Base-by-base conservation (phyloP, 2,329 filamentous ascomycete species). In the Cyphellophora europaea region DNA sequence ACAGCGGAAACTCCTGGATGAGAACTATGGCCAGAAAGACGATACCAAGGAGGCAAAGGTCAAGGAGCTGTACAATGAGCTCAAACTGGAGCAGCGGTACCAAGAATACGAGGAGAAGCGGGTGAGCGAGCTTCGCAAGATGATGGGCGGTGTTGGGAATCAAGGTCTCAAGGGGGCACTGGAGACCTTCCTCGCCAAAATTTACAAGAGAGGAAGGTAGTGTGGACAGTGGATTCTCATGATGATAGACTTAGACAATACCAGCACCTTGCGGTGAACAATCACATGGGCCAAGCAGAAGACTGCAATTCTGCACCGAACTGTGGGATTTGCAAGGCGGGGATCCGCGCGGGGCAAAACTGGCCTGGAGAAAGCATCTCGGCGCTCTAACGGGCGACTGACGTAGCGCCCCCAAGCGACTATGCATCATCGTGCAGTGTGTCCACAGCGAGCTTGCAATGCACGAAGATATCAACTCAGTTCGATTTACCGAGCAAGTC, bases 141-240 rank as follows among this genome's bases (percentile, higher is more conserved):
- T 80, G 69, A 95, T 98, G 53, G 72, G 69, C 14, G 65, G 77
- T 41, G 68, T 96, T 34, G 87, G 98, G 54, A 88, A 95, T 72
- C 74, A 82, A 46, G 91, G 91, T 11, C 65, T 98, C 54, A 95
- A 93, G 74, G 74, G 71, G 40, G 75, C 96, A 27, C 94, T 96
- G 49, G 82, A 93, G 52, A 73, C 75, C 29, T 98, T 96, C 72
- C 69, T 98, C 47, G 70, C 71, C 61, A 98, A 98, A 75, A 96
- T 98, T 57, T 96, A 96, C 75, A 94, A 94, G 78, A 75, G 91
- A 56, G 91, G 77, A 74, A 96, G 94, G 67, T 96, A 83, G 34
- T 14, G 30, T 32, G 13, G n/a, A 32, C 19, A 3, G 6, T 17
- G 30, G n/a, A 8, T 4, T 13, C 11, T 31, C 6, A 12, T 16